A percentile compares a stretch with the other conserved stretches of the same genome.
Evolutionary conservation across 495 filamentous ascomycete species (phyloP).

Genomic region (Tuber calosporum): DNA sequence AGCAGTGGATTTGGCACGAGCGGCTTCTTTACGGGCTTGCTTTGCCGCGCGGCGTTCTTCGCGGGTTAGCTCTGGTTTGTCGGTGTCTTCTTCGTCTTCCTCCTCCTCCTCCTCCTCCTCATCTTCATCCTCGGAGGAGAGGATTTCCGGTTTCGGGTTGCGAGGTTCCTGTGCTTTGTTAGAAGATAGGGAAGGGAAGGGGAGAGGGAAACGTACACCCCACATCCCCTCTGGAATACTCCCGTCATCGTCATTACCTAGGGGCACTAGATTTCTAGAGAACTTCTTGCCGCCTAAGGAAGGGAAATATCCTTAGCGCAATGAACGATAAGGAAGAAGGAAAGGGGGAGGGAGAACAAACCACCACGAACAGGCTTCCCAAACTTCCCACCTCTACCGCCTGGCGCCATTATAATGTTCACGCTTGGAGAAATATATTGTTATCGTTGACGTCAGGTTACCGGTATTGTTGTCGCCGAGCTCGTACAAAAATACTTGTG

Average conservation of each 20-base stretch:
- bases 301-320: constrained; percentile 5
- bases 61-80: constrained; percentile 57
- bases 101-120: constrained; percentile 51
- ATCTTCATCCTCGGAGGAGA: constrained; percentile 48
- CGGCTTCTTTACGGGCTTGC: constrained; percentile 87
- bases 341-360: constrained; percentile 44
- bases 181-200: background rate
- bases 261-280: constrained; percentile 76
- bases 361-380: constrained; percentile 88
- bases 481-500: background rate
- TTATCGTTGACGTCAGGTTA: background rate
- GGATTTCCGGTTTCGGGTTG: constrained; percentile 45
- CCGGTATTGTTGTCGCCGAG: background rate
- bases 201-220: constrained; percentile 50
- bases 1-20: constrained; percentile 59
- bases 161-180: constrained; percentile 46
- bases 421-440: constrained; percentile 6
- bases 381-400: constrained; percentile 64
- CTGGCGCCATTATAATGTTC: constrained; percentile 52
- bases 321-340: background rate
- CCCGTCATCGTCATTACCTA: constrained; percentile 73
- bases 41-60: constrained; percentile 81
- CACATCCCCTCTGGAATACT: constrained; percentile 63
- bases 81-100: constrained; percentile 48
- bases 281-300: constrained; percentile 80